Base-by-base conservation (phyloP, 176 grass and related monocot genomes). In the Tuctoria greenei region DNA sequence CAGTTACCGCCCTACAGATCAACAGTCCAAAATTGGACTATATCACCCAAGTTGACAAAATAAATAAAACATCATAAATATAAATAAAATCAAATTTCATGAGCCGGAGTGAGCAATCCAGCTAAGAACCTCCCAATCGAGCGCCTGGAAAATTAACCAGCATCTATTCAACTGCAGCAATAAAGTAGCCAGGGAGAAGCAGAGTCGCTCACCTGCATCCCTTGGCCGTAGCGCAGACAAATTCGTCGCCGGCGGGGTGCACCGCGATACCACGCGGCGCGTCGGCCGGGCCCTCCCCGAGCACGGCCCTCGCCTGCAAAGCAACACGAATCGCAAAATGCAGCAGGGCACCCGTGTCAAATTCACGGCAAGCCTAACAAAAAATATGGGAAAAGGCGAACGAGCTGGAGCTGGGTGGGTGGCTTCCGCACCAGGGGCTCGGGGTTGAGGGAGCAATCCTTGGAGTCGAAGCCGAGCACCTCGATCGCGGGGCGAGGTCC, bases 241-340 rank as follows among this genome's bases (percentile, higher is more conserved):
- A 77, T 80, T 99, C 95, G 7, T 99, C 95, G 11, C 89, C 92
- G 28, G 82, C 92, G 4, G 91, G 95, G 78, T 95, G 91, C 72
- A 99, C 95, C 3, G 95, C 82, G 68, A 99, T 88, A 27, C 73
- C 82, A 34, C 83, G 81, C 25, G 91, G 95, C 56, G 70, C 74
- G 59, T 91, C 74, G 18, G 49, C 79, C 15, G 52, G 77, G 2
- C 79, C 85, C 15, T 86, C 85, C 62, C 73, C 78, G 13, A 99
- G 73, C 46, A 78, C 91, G 54, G 85, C 62, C 79, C 75, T 95
- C 65, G 64, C 82, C 91, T 93, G 70, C 79, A 86, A 21, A 63
- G 7, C 72, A 66, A n/a, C 69, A 16, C 21, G 0, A n/a, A 6
- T 10, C 20, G 1, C 6, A 4, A 23, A 25, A 57, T 8, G 54